Conservation (phyloP, 805 yeast species). For the Metschnikowia rubicola region DNA sequence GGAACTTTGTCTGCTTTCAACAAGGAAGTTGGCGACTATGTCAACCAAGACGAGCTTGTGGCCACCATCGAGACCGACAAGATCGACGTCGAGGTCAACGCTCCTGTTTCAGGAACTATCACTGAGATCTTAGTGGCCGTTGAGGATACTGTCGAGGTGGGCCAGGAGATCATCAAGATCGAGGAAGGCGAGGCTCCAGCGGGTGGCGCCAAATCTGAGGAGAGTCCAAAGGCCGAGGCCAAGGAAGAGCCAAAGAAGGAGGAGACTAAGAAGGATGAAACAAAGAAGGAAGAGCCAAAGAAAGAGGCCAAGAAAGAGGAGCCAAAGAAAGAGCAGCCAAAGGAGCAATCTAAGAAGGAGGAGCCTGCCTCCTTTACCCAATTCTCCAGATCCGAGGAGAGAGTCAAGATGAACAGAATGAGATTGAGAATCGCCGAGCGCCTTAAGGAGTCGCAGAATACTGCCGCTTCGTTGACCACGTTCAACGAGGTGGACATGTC, state of each 20-base stretch:
- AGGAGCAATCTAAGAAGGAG: conserved; percentile 3
- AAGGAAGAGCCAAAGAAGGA: conserved; percentile 22
- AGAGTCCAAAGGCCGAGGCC: conserved; percentile 19
- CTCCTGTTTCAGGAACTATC: conserved; percentile 89
- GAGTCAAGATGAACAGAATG: conserved; percentile 99
- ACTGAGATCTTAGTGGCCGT: conserved; percentile 76
- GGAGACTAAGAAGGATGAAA: conserved; percentile 16
- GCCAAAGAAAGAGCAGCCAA: conserved; percentile 13
- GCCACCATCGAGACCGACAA: conserved; percentile 98
- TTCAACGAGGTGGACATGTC: conserved; percentile 98
- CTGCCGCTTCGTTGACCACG: conserved; percentile 96
- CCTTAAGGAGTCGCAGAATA: conserved; percentile 97
- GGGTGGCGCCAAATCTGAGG: conserved; percentile 25
- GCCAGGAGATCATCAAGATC: conserved; percentile 84
- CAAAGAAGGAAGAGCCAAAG: conserved; percentile 26
- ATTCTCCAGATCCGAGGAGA: conserved; percentile 81
- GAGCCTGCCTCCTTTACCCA: conserved; percentile 33
- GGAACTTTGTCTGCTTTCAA: conserved; percentile 76
- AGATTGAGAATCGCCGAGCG: conserved; percentile 98
- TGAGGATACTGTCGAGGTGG: conserved; percentile 94
- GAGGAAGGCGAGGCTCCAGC: conserved; percentile 54
- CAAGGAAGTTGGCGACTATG: conserved; percentile 83
- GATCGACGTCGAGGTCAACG: conserved; percentile 94
- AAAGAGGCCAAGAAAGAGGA: conserved; percentile 34
- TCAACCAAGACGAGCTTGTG: conserved; percentile 79